Evolutionary conservation across 2,329 filamentous ascomycete species (phyloP).

Genomic region (Colletotrichum sp.): DNA sequence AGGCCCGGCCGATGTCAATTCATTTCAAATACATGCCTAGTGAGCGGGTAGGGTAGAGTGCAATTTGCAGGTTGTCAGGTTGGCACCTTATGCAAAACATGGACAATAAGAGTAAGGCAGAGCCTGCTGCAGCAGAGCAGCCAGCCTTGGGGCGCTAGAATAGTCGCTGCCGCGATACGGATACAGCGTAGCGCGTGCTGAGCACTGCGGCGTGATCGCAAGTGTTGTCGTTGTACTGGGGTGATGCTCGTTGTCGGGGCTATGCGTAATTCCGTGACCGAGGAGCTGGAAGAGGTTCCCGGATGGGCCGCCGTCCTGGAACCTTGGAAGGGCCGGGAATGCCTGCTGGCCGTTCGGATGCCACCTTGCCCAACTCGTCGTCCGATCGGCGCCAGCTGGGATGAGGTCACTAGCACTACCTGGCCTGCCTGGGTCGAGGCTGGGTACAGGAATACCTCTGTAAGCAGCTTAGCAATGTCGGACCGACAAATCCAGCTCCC

Average conservation of each 20-base stretch:
- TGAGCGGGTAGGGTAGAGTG: not conserved
- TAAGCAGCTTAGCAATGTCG: not conserved
- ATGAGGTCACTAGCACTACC: not conserved
- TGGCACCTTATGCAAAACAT: not conserved
- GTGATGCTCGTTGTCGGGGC: conserved; percentile 14
- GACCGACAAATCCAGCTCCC: not conserved
- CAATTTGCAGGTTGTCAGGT: not conserved
- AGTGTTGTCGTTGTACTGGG: not conserved
- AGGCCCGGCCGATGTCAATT: not conserved
- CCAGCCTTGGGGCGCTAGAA: not conserved
- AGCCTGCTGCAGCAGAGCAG: not conserved
- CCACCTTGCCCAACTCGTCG: conserved; percentile 13
- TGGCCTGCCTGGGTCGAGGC: not conserved
- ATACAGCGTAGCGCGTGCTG: not conserved
- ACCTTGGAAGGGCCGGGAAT: not conserved
- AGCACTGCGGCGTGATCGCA: not conserved
- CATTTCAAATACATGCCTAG: not conserved
- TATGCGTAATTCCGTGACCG: conserved; percentile 10
- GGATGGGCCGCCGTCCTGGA: not conserved
- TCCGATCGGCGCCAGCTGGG: conserved; percentile 10
- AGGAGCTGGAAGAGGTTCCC: conserved; percentile 1
- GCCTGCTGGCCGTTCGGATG: not conserved
- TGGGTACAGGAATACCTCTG: not conserved
- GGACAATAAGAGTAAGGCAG: conserved; percentile 12
- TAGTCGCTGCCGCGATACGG: not conserved